Base-by-base conservation (phyloP, 768 basidiomycete species). In the Cystobasidium tubakii region DNA sequence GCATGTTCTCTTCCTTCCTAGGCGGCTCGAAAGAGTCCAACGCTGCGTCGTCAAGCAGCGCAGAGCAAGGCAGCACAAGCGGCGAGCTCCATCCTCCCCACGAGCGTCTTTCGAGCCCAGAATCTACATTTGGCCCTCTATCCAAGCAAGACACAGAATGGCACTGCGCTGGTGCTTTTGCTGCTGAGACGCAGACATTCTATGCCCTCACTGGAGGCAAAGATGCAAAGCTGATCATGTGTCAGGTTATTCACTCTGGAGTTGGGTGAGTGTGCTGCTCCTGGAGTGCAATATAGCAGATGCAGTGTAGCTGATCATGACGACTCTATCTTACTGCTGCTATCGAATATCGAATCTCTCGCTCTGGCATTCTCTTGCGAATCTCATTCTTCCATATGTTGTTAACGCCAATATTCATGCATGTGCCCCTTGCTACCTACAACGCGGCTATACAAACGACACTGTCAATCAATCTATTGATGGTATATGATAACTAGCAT, bases 141-240 rank as follows among this genome's bases (percentile, higher is more conserved):
- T 86, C 86, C 76, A 82, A 85, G 23, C 85, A 85, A 77, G 92
- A 95, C 81, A 86, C 86, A 36, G 88, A 90, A 80, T 95, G 92
- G 92, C 80, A 86, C 34, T 92, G 90, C 81, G 83, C 87, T 0
- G 84, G 87, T 62, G 92, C 94, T 0, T 95, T 98, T 81, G 85
- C 86, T 29, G 89, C 92, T 0, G 96, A 98, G 81, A 96, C 95
- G 0, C 92, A 96, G 80, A 85, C 81, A 0, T 98, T 89, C 83
- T 99, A 99, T 82, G 84, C 88, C 55, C 85, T 89, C 77, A 70
- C 60, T 19, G 84, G 90, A 9, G 69, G 69, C 33, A 87, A 88
- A 42, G 90, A 94, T 83, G 94, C 92, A 4, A 86, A 85, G 19
- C 85, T 86, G 66, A 75, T 93, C 75, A 88, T 89, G 87, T 64